These are phyloP conservation scores for Pulicaria dysenterica DNA, from an alignment of 129 eudicot genomes.

Conservation along the genomic window DNA sequence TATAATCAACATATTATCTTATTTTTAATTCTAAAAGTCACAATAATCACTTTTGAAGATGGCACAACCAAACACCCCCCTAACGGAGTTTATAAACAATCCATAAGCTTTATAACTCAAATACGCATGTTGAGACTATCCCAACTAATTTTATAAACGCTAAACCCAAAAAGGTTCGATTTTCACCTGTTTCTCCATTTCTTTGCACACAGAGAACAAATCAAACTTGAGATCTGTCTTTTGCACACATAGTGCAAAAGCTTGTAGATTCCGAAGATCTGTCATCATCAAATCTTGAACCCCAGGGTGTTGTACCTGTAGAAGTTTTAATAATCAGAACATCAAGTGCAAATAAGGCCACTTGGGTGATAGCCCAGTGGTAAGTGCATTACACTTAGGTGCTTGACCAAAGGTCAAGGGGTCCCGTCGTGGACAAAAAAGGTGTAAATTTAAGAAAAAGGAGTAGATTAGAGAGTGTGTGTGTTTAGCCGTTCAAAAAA, in stretches of 20 bases:
- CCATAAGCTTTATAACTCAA: neutral
- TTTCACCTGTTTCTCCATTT: slow-evolving; percentile 96
- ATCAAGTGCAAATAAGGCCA: slow-evolving; percentile 1
- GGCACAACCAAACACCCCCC: neutral
- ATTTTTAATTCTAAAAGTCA: slow-evolving; percentile 2
- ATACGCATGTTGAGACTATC: neutral
- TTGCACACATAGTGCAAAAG: slow-evolving; percentile 89
- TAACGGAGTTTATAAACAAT: neutral
- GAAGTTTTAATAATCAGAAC: slow-evolving; percentile 2
- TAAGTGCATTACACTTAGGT: too few species aligned
- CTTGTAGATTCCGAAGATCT: slow-evolving; percentile 88
- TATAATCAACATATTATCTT: neutral
- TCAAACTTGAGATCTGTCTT: slow-evolving; percentile 92
- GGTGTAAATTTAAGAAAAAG: too few species aligned
- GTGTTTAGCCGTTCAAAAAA: too few species aligned
- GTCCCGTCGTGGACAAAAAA: too few species aligned
- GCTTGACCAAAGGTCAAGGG: too few species aligned
- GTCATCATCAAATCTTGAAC: slow-evolving; percentile 95
- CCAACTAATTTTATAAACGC: neutral
- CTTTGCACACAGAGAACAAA: slow-evolving; percentile 81
- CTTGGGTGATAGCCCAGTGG: too few species aligned
- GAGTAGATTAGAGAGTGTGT: too few species aligned
- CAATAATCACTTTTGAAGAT: neutral
- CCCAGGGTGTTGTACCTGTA: slow-evolving; percentile 94
- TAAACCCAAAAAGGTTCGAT: neutral